phyloP scores from a whole-genome alignment of 1,284 basidiomycete species.

The Fistulinella cinereoalba region DNA sequence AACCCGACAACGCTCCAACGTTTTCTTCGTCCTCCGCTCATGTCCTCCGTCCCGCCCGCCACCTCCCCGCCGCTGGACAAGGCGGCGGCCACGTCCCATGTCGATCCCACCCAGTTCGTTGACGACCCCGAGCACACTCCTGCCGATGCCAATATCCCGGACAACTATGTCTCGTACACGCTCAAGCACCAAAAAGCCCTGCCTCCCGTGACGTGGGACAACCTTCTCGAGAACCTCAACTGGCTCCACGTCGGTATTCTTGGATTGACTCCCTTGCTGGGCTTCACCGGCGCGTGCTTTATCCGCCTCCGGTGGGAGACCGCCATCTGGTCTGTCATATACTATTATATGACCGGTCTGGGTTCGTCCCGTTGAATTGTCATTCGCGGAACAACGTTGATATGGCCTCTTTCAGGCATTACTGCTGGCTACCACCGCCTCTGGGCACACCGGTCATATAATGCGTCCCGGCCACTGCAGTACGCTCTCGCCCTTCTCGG shows the following conservation, averaged over 20 bases:
- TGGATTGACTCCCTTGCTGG: conserved; percentile 67
- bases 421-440: conserved; percentile 88
- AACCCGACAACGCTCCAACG: too few species aligned
- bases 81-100: too few species aligned
- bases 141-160: conserved; percentile 70
- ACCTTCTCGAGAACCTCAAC: conserved; percentile 71
- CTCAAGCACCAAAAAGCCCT: conserved; percentile 74
- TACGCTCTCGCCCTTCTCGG: conserved; percentile 78
- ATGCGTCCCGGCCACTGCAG: conserved; percentile 79
- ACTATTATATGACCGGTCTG: conserved; percentile 86
- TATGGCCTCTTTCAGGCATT: conserved; percentile 41
- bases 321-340: conserved; percentile 64
- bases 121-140: conserved; percentile 43
- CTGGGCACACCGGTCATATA: conserved; percentile 91
- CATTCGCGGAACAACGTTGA: background rate
- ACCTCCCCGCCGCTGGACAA: too few species aligned
- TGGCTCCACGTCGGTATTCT: conserved; percentile 65
- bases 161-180: conserved; percentile 88
- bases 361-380: conserved; percentile 40
- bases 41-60: too few species aligned
- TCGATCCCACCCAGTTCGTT: conserved; percentile 15
- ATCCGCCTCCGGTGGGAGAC: conserved; percentile 68
- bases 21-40: too few species aligned
- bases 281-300: conserved; percentile 64
- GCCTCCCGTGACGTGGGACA: conserved; percentile 74